Percentiles rank a stretch among this genome's conserved stretches.
Conservation (phyloP, 2,329 filamentous ascomycete genomes). For the Dactylellina drechsleri region DNA sequence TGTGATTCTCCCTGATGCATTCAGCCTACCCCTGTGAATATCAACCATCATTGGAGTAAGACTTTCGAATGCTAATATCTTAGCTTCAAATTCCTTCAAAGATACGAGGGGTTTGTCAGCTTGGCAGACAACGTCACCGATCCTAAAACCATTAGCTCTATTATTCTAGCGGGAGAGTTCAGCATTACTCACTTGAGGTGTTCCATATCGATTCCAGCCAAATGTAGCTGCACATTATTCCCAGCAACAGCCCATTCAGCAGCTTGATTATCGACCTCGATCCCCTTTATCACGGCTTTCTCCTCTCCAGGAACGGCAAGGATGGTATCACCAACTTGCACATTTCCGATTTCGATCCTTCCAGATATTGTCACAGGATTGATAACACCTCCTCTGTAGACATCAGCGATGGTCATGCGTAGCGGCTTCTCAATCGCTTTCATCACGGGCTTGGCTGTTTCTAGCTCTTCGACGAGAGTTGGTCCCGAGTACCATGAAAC, state of each 20-base stretch:
- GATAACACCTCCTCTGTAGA: slow-evolving; percentile 81
- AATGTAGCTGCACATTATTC: slow-evolving; percentile 84
- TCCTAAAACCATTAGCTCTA: slow-evolving; percentile 62
- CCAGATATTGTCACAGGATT: slow-evolving; percentile 87
- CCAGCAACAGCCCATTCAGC: slow-evolving; percentile 92
- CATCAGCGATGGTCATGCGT: slow-evolving; percentile 85
- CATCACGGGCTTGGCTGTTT: slow-evolving; percentile 78
- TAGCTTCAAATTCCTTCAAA: slow-evolving; percentile 78
- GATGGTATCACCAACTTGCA: slow-evolving; percentile 85
- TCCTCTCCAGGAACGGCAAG: slow-evolving; percentile 83
- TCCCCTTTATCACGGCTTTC: slow-evolving; percentile 79
- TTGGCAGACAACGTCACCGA: slow-evolving; percentile 87
- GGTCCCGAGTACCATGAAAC: slow-evolving; percentile 80
- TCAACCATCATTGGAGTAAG: slow-evolving; percentile 89
- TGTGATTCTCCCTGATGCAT: slow-evolving; percentile 78
- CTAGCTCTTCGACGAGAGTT: slow-evolving; percentile 84
- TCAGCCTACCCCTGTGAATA: slow-evolving; percentile 84
- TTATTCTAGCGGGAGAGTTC: slow-evolving; percentile 7
- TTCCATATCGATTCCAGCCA: slow-evolving; percentile 83
- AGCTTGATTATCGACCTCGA: slow-evolving; percentile 78
- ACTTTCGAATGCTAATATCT: slow-evolving; percentile 88
- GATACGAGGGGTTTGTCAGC: slow-evolving; percentile 74
- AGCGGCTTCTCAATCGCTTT: slow-evolving; percentile 80
- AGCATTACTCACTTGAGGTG: slow-evolving; percentile 68
- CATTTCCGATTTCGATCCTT: slow-evolving; percentile 81